Evolutionary conservation across 2,329 filamentous ascomycete genomes (phyloP).

Genomic region (Hyphodiscus sp.): DNA sequence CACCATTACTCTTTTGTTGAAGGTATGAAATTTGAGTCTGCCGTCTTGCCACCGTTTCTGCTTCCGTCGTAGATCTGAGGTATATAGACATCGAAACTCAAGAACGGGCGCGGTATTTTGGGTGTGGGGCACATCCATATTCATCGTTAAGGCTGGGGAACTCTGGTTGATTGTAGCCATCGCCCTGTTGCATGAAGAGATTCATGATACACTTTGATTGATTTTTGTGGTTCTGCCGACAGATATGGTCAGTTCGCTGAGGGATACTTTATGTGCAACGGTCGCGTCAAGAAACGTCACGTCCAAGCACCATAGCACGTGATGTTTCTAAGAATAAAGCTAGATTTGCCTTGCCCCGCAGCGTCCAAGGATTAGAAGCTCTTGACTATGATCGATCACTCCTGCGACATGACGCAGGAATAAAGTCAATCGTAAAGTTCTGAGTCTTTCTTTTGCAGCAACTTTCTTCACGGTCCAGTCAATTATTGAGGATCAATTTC

Average conservation of each 20-base stretch:
- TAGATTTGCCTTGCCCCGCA: too few relatives aligned
- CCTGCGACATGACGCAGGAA: too few relatives aligned
- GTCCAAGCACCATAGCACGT: background rate
- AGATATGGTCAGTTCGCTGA: background rate
- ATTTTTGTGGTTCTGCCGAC: background rate
- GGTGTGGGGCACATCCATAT: slow-evolving; percentile 20
- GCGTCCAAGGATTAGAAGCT: too few relatives aligned
- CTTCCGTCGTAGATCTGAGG: slow-evolving; percentile 77
- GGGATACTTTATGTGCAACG: background rate
- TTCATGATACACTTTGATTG: slow-evolving; percentile 5
- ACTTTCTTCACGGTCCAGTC: background rate
- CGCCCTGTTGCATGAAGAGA: slow-evolving; percentile 6
- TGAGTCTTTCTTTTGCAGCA: background rate
- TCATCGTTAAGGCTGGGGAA: slow-evolving; percentile 7
- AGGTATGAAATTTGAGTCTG: slow-evolving; percentile 77
- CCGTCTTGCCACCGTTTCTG: slow-evolving; percentile 95
- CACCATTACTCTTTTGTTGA: slow-evolving; percentile 88
- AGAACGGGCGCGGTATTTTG: slow-evolving; percentile 64
- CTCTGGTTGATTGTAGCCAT: slow-evolving; percentile 1
- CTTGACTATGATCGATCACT: too few relatives aligned
- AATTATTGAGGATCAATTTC: background rate
- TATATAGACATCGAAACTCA: slow-evolving; percentile 82
- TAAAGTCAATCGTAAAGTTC: background rate
- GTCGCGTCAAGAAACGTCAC: background rate
- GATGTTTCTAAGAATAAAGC: too few relatives aligned